Evolutionary conservation across 306 rosid species (phyloP), one percentile per base, ranked within the genome.

Genomic region (Fagus sylvatica): DNA sequence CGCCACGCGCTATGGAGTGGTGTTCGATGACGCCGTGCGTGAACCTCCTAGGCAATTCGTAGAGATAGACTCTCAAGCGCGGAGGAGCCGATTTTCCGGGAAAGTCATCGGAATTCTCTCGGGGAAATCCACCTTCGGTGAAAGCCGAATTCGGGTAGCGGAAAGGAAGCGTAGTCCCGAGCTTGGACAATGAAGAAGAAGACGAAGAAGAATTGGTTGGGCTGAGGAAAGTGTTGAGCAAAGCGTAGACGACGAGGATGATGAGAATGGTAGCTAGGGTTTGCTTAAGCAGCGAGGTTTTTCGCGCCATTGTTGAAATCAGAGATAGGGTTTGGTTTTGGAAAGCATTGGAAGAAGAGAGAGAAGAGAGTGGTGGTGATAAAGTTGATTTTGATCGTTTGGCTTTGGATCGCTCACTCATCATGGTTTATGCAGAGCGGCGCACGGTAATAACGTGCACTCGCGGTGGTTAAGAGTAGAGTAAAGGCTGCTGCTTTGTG

Each of bases 1-100:
- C 82, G 2, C 93, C 97, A 73, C 97, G 97, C n/a, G 97, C 95
- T 13, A 89, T n/a, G 5, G 86, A 77, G 57, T 93, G 97, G 40
- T 90, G 91, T 49, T 81, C 80, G 69, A 93, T 89, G 48, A 93
- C 74, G 17, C 92, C 97, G 51, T 82, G 83, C 56, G 98, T 92
- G 81, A 92, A 95, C 41, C 92, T 85, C n/a, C 4, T 40, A 1
- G 97, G 95, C 37, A 91, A 81, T 59, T 91, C 90, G 69, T 93
- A 90, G 64, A 90, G 91, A 80, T 85, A 91, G 55, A 90, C 60
- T 3, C 76, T 91, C 13, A 84, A 30, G 12, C 40, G 67, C 85
- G 32, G 79, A 41, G 17, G 40, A 6, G 42, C 15, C 34, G n/a
- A 15, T 5, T 78, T 82, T 0, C 51, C 70, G 1, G 41, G 13